Evolutionary conservation across 495 filamentous ascomycete species (phyloP), one percentile per base, ranked within the genome.

Genomic region (Penicillium goetzii): DNA sequence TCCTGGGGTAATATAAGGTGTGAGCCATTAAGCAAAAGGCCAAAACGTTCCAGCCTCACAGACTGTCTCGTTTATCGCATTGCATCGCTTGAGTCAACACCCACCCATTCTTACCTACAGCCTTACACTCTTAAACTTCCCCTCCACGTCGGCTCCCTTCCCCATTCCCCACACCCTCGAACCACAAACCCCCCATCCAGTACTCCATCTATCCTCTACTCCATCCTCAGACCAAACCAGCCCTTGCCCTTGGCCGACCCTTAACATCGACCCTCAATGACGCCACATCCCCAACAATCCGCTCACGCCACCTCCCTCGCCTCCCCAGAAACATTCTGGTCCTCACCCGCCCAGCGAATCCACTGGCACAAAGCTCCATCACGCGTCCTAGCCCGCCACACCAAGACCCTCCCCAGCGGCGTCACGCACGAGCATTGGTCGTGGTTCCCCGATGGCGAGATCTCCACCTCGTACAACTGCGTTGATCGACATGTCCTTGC

Each of bases 391-490:
- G 62, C 73, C 10, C 80, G 67, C 10, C 70, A 68, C n/a, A 80
- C 74, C 11, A 85, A 85, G 60, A 79, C 72, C 7, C 76, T 88
- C 3, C 61, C 77, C 32, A 81, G 76, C 59, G 84, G 83, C 7
- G 69, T 69, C 52, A 71, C 65, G 32, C 83, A 89, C 65, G 73
- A 78, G 28, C 77, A 89, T 68, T 97, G 92, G 90, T 84, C 85
- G 33, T 97, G 92, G 93, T 97, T 97, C 66, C 87, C 92, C 0
- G 91, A 86, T 59, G 93, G 93, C 51, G 87, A 93, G 77, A 90
- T 97, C 69, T 96, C 91, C 28, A 97, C 93, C 0, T 88, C 87
- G 56, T 97, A 90, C 76, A 97, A 97, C 71, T 95, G 92, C 67
- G 78, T 97, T 32, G 93, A 97, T 72, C 83, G 93, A 21, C 94